phyloP scores from a whole-genome alignment of 2,329 filamentous ascomycete species.

The Ceratocystis albifundus region DNA sequence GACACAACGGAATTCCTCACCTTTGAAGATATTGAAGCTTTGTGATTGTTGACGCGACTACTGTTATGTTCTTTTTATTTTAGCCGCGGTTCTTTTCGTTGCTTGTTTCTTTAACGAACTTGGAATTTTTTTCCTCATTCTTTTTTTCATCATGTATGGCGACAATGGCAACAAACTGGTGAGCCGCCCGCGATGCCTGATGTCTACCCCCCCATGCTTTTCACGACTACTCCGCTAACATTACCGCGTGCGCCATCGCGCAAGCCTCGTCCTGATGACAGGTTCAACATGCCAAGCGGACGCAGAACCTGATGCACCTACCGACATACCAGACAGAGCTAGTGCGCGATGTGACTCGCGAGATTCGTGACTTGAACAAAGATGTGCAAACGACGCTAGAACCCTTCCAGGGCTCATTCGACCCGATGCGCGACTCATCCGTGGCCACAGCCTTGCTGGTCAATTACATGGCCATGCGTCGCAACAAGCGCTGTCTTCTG shows the following conservation, averaged over 20 bases:
- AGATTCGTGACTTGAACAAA: slow-evolving; percentile 86
- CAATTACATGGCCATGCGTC: slow-evolving; percentile 85
- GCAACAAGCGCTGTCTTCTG: slow-evolving; percentile 89
- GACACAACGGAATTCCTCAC: no score
- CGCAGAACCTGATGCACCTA: slow-evolving; percentile 71
- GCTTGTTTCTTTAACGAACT: no score
- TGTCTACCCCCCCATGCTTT: not conserved
- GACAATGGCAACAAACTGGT: slow-evolving; percentile 25
- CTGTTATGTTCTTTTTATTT: not conserved
- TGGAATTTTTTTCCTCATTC: no score
- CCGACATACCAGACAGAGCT: slow-evolving; percentile 89
- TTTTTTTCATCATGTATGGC: slow-evolving; percentile 22
- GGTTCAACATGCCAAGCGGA: slow-evolving; percentile 83
- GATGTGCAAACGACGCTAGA: slow-evolving; percentile 70
- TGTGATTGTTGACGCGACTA: no score
- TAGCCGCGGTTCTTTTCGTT: not conserved
- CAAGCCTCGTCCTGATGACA: slow-evolving; percentile 45
- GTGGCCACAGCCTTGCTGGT: slow-evolving; percentile 82
- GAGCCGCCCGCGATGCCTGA: not conserved
- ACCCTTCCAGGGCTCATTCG: slow-evolving; percentile 73
- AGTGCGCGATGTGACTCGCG: slow-evolving; percentile 73
- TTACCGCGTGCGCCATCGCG: slow-evolving; percentile 8
- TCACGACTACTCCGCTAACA: not conserved
- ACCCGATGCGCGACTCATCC: slow-evolving; percentile 69
- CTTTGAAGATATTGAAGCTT: no score